A percentile compares a stretch with the other conserved stretches of the same genome.
Conservation (phyloP, 495 filamentous ascomycete genomes). For the Talaromyces proteolyticus region DNA sequence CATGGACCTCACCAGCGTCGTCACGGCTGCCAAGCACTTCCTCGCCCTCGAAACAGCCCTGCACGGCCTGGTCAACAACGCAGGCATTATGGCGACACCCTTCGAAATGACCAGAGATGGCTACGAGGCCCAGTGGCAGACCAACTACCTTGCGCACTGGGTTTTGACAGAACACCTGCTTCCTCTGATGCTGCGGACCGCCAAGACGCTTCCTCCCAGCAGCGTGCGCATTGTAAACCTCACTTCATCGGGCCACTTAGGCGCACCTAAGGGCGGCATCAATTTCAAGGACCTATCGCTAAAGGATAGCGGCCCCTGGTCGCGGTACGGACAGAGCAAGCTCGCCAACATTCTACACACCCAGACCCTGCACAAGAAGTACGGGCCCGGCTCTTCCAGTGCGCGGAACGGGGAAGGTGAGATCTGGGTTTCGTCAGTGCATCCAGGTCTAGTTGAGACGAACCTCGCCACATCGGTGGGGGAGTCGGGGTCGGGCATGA, state of each 20-base stretch:
- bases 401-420: slow-evolving; percentile 22
- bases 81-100: slow-evolving; percentile 50
- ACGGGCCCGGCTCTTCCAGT: slow-evolving; percentile 26
- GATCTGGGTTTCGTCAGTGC: slow-evolving; percentile 32
- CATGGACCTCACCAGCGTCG: slow-evolving; percentile 25
- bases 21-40: slow-evolving; percentile 18
- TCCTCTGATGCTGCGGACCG: slow-evolving; percentile 22
- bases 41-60: slow-evolving; percentile 17
- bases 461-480: slow-evolving; percentile 16
- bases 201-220: slow-evolving; percentile 14
- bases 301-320: slow-evolving; percentile 13
- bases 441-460: slow-evolving; percentile 37
- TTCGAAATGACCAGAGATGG: slow-evolving; percentile 19
- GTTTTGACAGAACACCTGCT: slow-evolving; percentile 34
- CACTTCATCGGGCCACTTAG: slow-evolving; percentile 25
- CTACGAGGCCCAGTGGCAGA: slow-evolving; percentile 28
- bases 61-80: slow-evolving; percentile 56
- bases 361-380: slow-evolving; percentile 20
- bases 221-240: slow-evolving; percentile 35
- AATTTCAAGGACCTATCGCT: slow-evolving; percentile 20
- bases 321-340: slow-evolving; percentile 41
- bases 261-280: slow-evolving; percentile 25
- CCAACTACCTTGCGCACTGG: slow-evolving; percentile 39
- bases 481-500: slow-evolving; percentile 11
- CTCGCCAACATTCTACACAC: slow-evolving; percentile 36